Evolutionary conservation across 345 rosid genomes (phyloP).

Genomic region (Gossypium bickii): DNA sequence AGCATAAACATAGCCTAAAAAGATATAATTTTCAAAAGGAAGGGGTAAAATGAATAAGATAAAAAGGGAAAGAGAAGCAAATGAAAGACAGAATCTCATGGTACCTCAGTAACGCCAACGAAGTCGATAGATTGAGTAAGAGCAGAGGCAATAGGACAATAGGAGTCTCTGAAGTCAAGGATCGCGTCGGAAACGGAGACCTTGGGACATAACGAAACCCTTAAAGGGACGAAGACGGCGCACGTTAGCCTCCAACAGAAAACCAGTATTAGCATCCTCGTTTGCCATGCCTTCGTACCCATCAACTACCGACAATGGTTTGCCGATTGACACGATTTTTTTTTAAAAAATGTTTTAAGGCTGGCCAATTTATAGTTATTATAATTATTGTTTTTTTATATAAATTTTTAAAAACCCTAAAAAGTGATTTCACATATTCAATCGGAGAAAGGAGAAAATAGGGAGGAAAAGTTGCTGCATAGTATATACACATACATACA

Average conservation of each 20-base stretch:
- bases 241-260: slow-evolving; percentile 31
- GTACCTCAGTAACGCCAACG: slow-evolving; percentile 62
- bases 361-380: too few relatives aligned
- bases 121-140: slow-evolving; percentile 28
- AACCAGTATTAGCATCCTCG: slow-evolving; percentile 34
- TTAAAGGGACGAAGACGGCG: slow-evolving; percentile 20
- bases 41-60: background rate
- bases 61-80: background rate
- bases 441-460: background rate
- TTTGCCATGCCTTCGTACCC: slow-evolving; percentile 35
- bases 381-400: too few relatives aligned
- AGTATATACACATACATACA: too few relatives aligned
- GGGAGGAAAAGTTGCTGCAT: background rate
- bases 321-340: background rate
- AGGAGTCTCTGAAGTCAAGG: slow-evolving; percentile 46
- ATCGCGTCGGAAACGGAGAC: slow-evolving; percentile 42
- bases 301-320: slow-evolving; percentile 19
- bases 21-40: background rate
- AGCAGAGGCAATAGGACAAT: slow-evolving; percentile 29
- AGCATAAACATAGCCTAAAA: background rate
- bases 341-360: too few relatives aligned
- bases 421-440: background rate
- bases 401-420: background rate
- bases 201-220: slow-evolving; percentile 44
- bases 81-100: background rate